Conservation (phyloP, 441 rosid species). For the Dalechampia spathulata region DNA sequence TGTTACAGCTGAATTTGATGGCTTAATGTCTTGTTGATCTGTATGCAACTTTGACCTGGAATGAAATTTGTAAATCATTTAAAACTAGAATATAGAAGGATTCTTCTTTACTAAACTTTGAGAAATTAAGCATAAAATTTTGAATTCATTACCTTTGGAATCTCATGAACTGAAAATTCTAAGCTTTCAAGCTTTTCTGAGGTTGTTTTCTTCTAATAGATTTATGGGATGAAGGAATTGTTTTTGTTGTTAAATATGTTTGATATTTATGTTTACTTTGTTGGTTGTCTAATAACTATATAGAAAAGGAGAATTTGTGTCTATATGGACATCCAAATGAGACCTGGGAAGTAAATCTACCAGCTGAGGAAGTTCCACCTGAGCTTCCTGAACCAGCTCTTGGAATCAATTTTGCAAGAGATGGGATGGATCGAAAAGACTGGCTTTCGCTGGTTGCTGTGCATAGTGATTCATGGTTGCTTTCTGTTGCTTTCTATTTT, state of each 20-base stretch:
- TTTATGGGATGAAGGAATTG: too few relatives aligned
- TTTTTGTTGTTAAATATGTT: too few relatives aligned
- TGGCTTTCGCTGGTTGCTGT: slow-evolving; percentile 80
- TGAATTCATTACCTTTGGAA: not conserved
- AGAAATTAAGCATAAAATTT: not conserved
- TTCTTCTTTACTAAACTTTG: not conserved
- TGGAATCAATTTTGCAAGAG: slow-evolving; percentile 77
- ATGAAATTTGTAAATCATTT: not conserved
- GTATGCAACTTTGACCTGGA: not conserved
- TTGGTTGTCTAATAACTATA: too few relatives aligned
- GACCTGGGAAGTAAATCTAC: slow-evolving; percentile 71
- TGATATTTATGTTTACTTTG: too few relatives aligned
- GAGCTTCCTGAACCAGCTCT: slow-evolving; percentile 76
- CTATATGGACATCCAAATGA: slow-evolving; percentile 67
- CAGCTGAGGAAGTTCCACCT: slow-evolving; percentile 74
- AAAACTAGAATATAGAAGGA: not conserved
- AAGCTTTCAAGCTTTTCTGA: not conserved
- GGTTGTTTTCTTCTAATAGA: not conserved
- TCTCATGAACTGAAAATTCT: not conserved
- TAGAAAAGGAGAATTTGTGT: slow-evolving; percentile 78
- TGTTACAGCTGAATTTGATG: too few relatives aligned
- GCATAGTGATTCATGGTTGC: slow-evolving; percentile 76
- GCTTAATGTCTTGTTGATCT: not conserved
- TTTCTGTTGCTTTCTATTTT: slow-evolving; percentile 65
- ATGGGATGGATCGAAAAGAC: slow-evolving; percentile 70